Evolutionary conservation across 108 stramenopile species (phyloP).

Genomic region (Heterococcus sp.): DNA sequence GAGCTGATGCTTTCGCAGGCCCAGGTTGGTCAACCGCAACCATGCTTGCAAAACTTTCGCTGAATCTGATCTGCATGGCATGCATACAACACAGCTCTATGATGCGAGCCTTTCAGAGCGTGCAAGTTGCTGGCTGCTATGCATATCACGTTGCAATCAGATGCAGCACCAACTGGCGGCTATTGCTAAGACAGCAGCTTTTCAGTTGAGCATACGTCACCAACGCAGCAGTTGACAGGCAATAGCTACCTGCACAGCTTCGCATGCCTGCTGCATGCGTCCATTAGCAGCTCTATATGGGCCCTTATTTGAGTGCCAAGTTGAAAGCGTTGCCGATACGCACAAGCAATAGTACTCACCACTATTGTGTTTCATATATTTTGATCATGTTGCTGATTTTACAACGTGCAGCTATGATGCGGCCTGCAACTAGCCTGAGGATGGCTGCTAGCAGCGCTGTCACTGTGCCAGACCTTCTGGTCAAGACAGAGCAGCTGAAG

Average conservation of each 20-base stretch:
- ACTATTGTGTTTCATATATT: neutral
- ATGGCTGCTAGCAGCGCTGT: constrained; percentile 6
- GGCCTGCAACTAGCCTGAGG: constrained; percentile 10
- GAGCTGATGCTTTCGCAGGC: neutral
- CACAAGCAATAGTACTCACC: neutral
- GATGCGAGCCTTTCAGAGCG: neutral
- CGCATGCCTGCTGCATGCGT: too few relatives aligned
- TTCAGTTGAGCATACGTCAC: too few relatives aligned
- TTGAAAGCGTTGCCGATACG: neutral
- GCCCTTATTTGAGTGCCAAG: too few relatives aligned
- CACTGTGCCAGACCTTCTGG: constrained; percentile 26
- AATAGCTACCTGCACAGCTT: too few relatives aligned
- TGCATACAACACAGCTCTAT: neutral
- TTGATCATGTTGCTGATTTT: neutral
- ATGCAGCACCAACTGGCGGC: too few relatives aligned
- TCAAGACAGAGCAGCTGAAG: constrained; percentile 35
- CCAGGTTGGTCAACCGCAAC: neutral
- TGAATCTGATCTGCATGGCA: neutral
- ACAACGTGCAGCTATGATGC: constrained; percentile 6
- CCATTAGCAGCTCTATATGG: too few relatives aligned
- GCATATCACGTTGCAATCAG: neutral
- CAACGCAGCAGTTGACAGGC: too few relatives aligned
- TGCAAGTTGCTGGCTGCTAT: neutral
- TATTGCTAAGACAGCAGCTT: too few relatives aligned
- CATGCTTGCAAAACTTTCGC: neutral